Evolutionary conservation across 192 early-diverging fungal species (phyloP), one percentile per base, ranked within the genome.

Genomic region (Coemansia sp.): DNA sequence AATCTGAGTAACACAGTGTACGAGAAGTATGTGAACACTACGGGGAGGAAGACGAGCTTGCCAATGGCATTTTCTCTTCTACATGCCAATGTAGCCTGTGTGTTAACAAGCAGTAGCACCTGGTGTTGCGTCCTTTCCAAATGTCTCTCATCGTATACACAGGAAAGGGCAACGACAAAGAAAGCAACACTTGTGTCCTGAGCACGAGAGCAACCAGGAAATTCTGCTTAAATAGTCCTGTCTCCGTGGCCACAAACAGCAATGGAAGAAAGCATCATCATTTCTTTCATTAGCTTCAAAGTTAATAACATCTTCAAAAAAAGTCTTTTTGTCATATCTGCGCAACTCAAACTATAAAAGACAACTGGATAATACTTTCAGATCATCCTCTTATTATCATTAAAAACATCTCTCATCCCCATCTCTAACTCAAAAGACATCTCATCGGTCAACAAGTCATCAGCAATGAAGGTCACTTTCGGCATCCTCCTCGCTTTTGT

Each of bases 401-500:
- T 58, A 11, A 32, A 55, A 55, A 55, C 15, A 55, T 20, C 11
- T 7, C 53, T 8, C 8, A 32, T 35, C 39, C 37, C 15, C 60
- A 61, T 58, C 14, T 32, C 20, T 32, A 12, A 58, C 56, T 20
- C 39, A 34, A 58, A 58, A 58, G 33, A 58, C 56, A 58, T 58
- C 22, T 58, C 39, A 9, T 9, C 39, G 39, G 39, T 33, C 38
- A 36, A 41, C 4, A 34, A 15, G 39, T 5, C 18, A 59, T 12
- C 34, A 74, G 74, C n/a, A 64, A 81, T 81, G 78, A 81, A 81
- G 78, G 78, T 72, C 52, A 74, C 78, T 37, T 69, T 81, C 68
- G 78, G 78, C 35, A 43, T 75, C 34, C 73, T 81, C 65, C 48
- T 75, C 65, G 73, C 73, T 37, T 70, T 75, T 59, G 70, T 64